Conservation (phyloP, 768 basidiomycete genomes). For the Tulasnella sp. region DNA sequence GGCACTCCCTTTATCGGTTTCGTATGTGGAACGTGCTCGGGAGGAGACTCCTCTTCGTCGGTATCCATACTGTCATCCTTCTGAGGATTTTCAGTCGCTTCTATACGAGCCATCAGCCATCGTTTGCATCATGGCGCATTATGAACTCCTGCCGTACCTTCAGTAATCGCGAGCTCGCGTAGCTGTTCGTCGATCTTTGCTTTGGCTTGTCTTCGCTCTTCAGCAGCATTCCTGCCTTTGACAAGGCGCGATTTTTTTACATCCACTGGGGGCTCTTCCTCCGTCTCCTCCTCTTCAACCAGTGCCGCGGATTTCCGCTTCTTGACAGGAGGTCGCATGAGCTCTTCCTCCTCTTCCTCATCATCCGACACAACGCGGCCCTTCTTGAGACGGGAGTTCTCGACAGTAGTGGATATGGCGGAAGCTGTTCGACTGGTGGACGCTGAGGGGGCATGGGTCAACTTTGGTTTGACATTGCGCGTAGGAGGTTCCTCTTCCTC, state of each 20-base stretch:
- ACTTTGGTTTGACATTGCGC: conserved; percentile 15
- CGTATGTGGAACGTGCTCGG: conserved; percentile 19
- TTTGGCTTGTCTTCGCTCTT: conserved; percentile 18
- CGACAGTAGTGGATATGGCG: no score
- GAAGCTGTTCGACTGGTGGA: conserved; percentile 8
- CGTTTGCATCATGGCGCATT: not conserved
- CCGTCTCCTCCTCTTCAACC: conserved; percentile 1
- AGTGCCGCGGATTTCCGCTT: conserved; percentile 15
- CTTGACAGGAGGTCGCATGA: conserved; percentile 21
- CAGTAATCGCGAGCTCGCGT: conserved; percentile 63
- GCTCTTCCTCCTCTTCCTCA: conserved; percentile 38
- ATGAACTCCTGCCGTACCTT: conserved; percentile 50
- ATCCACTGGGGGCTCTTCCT: not conserved
- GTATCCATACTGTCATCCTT: conserved; percentile 26
- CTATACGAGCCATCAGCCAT: not conserved
- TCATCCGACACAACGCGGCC: conserved; percentile 48
- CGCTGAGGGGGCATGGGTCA: conserved; percentile 10
- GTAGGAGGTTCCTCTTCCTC: conserved; percentile 20
- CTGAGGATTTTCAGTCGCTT: conserved; percentile 3
- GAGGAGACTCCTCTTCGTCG: conserved; percentile 18
- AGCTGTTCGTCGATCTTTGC: conserved; percentile 26
- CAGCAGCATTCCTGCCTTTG: conserved; percentile 19
- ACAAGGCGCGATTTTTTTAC: conserved; percentile 13
- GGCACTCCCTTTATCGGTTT: conserved; percentile 18
- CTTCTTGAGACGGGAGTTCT: conserved; percentile 35